Conservation (phyloP, 179 eudicot genomes). For the Camellia oleifera region DNA sequence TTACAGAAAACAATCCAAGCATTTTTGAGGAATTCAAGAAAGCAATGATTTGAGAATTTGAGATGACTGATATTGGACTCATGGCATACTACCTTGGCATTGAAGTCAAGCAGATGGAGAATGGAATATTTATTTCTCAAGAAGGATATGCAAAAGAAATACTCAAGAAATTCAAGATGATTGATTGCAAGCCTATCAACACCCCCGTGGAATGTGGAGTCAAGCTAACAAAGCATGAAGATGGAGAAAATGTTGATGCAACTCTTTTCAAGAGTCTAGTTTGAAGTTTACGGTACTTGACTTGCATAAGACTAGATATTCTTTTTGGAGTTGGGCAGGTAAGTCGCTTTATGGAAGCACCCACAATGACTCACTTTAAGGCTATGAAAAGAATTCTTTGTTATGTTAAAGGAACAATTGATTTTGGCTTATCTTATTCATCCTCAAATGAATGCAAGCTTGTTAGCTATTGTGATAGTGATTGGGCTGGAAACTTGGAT, state of each 20-base stretch:
- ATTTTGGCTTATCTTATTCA: not conserved
- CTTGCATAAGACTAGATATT: not conserved
- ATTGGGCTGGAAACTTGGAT: not conserved
- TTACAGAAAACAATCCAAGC: not conserved
- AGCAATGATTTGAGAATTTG: not conserved
- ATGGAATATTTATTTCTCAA: not conserved
- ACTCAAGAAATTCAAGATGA: not conserved
- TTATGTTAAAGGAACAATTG: too few species aligned
- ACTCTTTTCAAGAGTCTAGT: not conserved
- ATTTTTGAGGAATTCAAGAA: constrained; percentile 3
- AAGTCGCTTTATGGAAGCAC: not conserved
- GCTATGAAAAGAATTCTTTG: not conserved
- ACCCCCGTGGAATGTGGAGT: not conserved
- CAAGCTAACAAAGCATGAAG: not conserved
- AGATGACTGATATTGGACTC: too few species aligned
- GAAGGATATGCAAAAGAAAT: not conserved
- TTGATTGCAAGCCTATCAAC: not conserved
- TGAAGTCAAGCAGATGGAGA: not conserved
- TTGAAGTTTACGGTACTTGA: not conserved
- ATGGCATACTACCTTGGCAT: not conserved
- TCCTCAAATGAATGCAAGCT: not conserved
- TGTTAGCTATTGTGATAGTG: not conserved
- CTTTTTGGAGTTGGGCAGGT: not conserved
- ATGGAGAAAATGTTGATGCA: not conserved
- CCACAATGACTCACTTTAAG: not conserved